Evolutionary conservation across 2,329 filamentous ascomycete species (phyloP).

Genomic region (Xylariaceae sp.): DNA sequence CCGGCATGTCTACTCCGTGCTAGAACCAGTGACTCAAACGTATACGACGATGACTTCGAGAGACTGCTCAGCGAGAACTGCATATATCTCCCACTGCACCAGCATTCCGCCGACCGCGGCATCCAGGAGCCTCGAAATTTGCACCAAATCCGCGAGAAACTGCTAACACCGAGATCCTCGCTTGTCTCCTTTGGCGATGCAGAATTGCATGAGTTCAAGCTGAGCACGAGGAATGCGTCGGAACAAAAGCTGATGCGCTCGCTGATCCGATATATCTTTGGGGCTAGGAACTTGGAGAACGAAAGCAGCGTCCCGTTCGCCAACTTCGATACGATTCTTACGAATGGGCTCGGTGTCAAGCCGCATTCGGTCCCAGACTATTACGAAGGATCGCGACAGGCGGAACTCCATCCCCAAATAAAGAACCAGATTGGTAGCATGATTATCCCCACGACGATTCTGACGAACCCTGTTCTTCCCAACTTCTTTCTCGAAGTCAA

Average conservation of each 20-base stretch:
- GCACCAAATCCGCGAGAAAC: not conserved
- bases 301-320: slow-evolving; percentile 1
- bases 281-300: not conserved
- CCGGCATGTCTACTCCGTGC: not conserved
- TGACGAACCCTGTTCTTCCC: slow-evolving; percentile 10
- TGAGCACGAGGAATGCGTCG: not conserved
- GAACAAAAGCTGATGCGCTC: not conserved
- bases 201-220: not conserved
- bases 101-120: not conserved
- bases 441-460: slow-evolving; percentile 21
- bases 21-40: not conserved
- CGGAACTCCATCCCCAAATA: slow-evolving; percentile 2
- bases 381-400: slow-evolving; percentile 4
- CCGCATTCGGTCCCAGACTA: slow-evolving; percentile 4
- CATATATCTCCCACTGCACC: not conserved
- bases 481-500: slow-evolving; percentile 12
- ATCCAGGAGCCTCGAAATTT: not conserved
- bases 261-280: not conserved
- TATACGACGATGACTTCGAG: not conserved
- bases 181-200: not conserved
- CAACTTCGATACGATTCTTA: slow-evolving; percentile 9
- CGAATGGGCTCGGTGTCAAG: not conserved
- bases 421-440: slow-evolving; percentile 9
- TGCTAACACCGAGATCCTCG: not conserved
- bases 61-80: not conserved